phyloP scores from a whole-genome alignment of 1,139 yeast genomes.

The Pichia sp. region DNA sequence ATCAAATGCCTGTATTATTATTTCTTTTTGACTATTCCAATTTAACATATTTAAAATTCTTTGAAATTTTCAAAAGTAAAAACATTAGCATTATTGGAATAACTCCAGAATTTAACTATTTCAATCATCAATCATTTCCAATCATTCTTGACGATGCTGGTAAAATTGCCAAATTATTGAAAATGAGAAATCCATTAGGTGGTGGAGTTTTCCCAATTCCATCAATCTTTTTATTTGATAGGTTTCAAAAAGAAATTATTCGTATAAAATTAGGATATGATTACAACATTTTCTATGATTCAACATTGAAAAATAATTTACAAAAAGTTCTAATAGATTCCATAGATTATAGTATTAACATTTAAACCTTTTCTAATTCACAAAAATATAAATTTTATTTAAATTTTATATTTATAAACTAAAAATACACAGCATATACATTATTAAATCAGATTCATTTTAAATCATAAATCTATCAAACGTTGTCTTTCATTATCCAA shows the following conservation, averaged over 20 bases:
- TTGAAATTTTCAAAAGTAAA: constrained; percentile 2
- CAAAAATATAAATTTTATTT: background rate
- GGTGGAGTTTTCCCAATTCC: constrained; percentile 47
- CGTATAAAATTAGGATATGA: constrained; percentile 25
- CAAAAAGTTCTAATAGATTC: constrained; percentile 16
- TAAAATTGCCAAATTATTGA: constrained; percentile 25
- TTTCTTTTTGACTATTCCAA: constrained; percentile 11
- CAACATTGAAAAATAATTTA: constrained; percentile 11
- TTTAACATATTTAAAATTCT: constrained; percentile 3
- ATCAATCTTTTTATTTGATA: constrained; percentile 34
- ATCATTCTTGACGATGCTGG: constrained; percentile 26
- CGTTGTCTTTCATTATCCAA: constrained; percentile 36
- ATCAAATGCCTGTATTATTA: constrained; percentile 5
- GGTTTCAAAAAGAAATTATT: constrained; percentile 22
- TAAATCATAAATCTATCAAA: constrained; percentile 12
- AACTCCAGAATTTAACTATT: constrained; percentile 18
- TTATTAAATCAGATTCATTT: background rate
- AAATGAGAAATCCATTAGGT: constrained; percentile 42
- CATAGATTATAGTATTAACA: constrained; percentile 10
- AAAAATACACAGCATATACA: background rate
- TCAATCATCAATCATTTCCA: constrained; percentile 20
- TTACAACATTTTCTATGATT: constrained; percentile 18
- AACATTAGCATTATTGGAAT: constrained; percentile 18
- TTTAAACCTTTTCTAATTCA: background rate
- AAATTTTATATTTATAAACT: background rate